Base-by-base conservation (phyloP, 1,139 yeast genomes). In the Hansenula anomala region DNA sequence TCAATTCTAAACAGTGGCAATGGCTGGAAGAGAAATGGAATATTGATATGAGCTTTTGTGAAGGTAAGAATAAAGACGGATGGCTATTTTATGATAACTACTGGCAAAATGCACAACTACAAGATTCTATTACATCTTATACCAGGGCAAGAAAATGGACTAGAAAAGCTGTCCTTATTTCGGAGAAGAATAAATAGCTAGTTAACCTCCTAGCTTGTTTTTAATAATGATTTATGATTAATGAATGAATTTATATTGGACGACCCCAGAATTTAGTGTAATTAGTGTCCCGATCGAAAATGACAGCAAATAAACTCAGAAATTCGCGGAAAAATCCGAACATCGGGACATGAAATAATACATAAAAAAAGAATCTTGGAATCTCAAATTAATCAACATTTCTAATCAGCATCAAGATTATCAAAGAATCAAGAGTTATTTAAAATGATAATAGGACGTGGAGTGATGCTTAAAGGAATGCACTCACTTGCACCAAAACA, bases 11-110 rank as follows among this genome's bases (percentile, higher is more conserved):
- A 40, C 63, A 61, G 39, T 78, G 82, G 82, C 66, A 64, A 38
- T 78, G 85, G 84, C 40, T 70, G 14, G 83, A 77, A 39, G 65
- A 60, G 4, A 46, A 55, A 3, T 78, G 85, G 84, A 51, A 50
- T 6, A 45, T 74, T 4, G 80, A 75, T 40, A 40, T 43, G 12
- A 48, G 47, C 6, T 70, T 58, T 46, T 66, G 68, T 40, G 63
- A 63, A 31, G 55, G 57, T 8, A 64, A 62, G 37, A 49, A 60
- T 27, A 49, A 51, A 8, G 69, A 67, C 2, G 82, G 80, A 0
- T 78, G 84, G 84, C 60, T 63, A 0, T 78, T 69, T 48, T 74
- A 58, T 48, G 79, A 75, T 48, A 68, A 65, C 42, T 64, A 64
- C 33, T 78, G 84, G 85, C 61, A 57, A n/a, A 54, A 60, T 34